These are phyloP conservation scores for Agaricus blazei DNA, from an alignment of 768 basidiomycete species.

Conservation along the genomic window DNA sequence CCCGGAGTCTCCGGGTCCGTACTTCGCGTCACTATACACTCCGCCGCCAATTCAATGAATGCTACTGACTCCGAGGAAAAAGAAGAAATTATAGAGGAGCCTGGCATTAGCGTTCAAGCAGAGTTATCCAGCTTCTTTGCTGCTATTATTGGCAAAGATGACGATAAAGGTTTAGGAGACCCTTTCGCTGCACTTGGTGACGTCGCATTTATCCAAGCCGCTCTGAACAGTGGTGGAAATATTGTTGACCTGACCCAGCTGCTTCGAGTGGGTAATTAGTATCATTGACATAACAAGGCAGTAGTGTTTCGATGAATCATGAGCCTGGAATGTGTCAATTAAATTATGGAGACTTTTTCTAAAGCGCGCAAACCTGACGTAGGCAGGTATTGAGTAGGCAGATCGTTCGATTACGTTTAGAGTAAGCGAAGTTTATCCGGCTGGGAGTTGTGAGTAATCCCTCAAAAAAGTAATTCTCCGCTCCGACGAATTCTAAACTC, in stretches of 20 bases:
- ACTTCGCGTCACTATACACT: constrained; percentile 36
- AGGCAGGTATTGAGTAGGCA: no score
- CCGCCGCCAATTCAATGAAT: constrained; percentile 26
- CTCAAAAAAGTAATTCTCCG: no score
- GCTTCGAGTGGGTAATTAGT: constrained; percentile 10
- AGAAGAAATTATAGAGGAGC: constrained; percentile 46
- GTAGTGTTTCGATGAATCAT: not conserved
- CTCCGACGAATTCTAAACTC: no score
- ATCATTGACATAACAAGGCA: not conserved
- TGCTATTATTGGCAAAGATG: constrained; percentile 45
- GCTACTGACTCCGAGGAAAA: constrained; percentile 36
- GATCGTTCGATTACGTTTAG: no score
- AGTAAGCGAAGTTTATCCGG: no score
- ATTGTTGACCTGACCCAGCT: constrained; percentile 50
- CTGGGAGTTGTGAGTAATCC: no score
- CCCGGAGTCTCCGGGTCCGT: constrained; percentile 18
- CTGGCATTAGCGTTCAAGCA: constrained; percentile 44
- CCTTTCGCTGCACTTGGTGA: constrained; percentile 64
- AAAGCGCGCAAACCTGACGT: no score
- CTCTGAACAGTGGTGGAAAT: constrained; percentile 59
- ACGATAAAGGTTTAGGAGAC: constrained; percentile 45
- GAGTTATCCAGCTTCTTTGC: constrained; percentile 59
- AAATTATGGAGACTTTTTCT: no score
- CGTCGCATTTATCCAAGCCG: constrained; percentile 77
- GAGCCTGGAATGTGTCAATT: no score